phyloP scores from a whole-genome alignment of 176 grass and related monocot species.

The Ananas comosus region DNA sequence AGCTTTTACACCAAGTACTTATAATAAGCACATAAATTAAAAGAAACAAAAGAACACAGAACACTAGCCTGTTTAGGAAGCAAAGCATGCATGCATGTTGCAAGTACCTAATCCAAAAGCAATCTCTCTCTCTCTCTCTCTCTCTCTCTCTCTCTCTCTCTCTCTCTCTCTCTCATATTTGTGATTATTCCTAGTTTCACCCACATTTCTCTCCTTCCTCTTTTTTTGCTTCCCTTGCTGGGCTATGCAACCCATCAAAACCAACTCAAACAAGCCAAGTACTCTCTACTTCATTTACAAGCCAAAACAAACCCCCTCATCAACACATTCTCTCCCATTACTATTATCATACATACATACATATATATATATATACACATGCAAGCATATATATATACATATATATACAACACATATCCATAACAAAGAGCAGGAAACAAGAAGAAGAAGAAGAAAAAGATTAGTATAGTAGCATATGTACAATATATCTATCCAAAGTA shows the following conservation, averaged over 20 bases:
- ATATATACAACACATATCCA: not conserved
- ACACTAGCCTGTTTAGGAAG: not conserved
- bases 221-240: not conserved
- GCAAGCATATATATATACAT: no score
- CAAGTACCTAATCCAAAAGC: not conserved
- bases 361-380: not conserved
- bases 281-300: slow-evolving; percentile 1
- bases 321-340: not conserved
- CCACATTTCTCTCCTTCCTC: not conserved
- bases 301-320: not conserved
- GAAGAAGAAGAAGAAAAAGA: not conserved
- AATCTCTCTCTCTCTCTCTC: not conserved
- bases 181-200: not conserved
- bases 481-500: not conserved
- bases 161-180: not conserved
- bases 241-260: not conserved
- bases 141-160: not conserved
- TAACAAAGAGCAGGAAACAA: not conserved
- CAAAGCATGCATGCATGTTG: not conserved
- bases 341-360: not conserved
- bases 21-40: no score
- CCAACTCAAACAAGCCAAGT: not conserved
- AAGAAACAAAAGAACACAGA: not conserved
- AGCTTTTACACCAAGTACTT: no score
- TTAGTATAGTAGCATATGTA: not conserved